These are phyloP conservation scores for Atkinsonella texensis DNA, from an alignment of 2,329 filamentous ascomycete species.

Conservation along the genomic window DNA sequence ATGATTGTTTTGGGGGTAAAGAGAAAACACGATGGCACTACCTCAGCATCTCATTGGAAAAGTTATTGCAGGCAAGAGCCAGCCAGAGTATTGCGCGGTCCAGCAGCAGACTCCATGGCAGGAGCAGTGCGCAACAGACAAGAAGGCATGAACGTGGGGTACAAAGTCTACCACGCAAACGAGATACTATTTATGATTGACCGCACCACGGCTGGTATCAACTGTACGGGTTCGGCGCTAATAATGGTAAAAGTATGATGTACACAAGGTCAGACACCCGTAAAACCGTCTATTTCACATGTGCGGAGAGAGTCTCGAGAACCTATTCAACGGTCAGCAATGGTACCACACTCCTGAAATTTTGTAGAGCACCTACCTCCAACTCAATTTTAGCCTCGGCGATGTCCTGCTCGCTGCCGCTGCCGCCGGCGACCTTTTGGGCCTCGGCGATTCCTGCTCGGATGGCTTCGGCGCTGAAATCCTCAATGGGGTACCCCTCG, in stretches of 20 bases:
- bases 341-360: too few relatives aligned
- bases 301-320: slow-evolving; percentile 70
- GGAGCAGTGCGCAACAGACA: background rate
- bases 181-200: slow-evolving; percentile 3
- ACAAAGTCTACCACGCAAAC: background rate
- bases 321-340: slow-evolving; percentile 37
- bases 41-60: too few relatives aligned
- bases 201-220: slow-evolving; percentile 21
- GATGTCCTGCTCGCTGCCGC: slow-evolving; percentile 91
- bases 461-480: slow-evolving; percentile 89
- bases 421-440: slow-evolving; percentile 84
- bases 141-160: background rate
- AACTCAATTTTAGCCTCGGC: slow-evolving; percentile 98
- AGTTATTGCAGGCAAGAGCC: background rate
- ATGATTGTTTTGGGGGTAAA: background rate
- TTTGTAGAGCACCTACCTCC: slow-evolving; percentile 49
- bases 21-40: background rate
- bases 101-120: background rate
- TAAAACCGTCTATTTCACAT: slow-evolving; percentile 60
- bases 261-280: slow-evolving; percentile 28
- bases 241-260: slow-evolving; percentile 25
- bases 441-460: slow-evolving; percentile 84
- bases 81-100: background rate
- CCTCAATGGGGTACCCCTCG: slow-evolving; percentile 87
- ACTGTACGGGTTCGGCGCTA: slow-evolving; percentile 25